Evolutionary conservation across 306 rosid genomes (phyloP), one percentile per base, ranked within the genome.

Genomic region (Betula pendula): DNA sequence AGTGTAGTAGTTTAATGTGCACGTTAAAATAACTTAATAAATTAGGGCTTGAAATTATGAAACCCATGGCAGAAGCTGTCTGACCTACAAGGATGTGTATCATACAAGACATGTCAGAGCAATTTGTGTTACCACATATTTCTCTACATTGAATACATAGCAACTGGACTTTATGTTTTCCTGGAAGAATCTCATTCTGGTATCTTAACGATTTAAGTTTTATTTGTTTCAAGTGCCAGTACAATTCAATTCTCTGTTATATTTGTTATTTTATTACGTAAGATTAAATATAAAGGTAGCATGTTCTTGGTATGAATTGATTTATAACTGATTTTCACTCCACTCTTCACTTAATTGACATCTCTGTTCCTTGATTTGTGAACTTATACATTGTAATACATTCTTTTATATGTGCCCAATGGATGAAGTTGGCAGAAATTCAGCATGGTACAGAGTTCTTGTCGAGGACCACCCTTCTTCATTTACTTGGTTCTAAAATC

Each of bases 381-480:
- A 68, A 17, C 35, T 15, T 74, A 42, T 50, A 49, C 48, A 31
- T 22, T 38, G 49, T 29, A 47, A 43, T 27, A 1, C 53, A 74
- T 58, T 70, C 63, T 79, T 75, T 31, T 56, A 12, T 70, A 14
- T 74, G 66, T 81, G 74, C 49, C 77, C 66, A 71, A 84, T 78
- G 83, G 75, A 77, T 81, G 85, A 85, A 95, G 98, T 82, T 95
- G 73, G 90, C 91, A 78, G 94, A 89, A 76, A 31, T 92, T 8
- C 87, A 90, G 81, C 97, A 95, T 82, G 93, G 92, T 73, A 80
- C 91, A 42, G 92, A 86, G 68, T 90, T 90, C 73, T 80, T 87
- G 86, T 88, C 96, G 5, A 88, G 87, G 80, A 86, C 89, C 79
- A 86, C 85, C 84, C 77, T 90, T 84, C 84, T 90, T 86, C 96